Percentiles rank a stretch among this genome's conserved stretches.
Evolutionary conservation across 2,329 filamentous ascomycete species (phyloP).

Genomic region (Neofusicoccum parvum): DNA sequence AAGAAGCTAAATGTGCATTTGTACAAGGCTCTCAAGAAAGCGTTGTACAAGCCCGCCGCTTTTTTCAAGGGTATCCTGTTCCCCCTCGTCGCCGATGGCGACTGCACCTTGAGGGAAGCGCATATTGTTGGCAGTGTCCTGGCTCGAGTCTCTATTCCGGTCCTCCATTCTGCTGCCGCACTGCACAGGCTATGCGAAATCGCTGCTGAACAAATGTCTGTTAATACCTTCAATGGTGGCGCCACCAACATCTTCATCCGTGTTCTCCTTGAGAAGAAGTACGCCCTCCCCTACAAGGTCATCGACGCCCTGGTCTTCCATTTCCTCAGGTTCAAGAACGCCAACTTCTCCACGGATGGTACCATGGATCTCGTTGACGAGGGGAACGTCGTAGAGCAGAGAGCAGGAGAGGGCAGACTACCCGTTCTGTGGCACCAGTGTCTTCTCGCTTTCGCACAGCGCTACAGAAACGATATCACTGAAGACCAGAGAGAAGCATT

Average conservation of each 20-base stretch:
- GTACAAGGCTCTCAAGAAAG: constrained; percentile 91
- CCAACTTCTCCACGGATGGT: constrained; percentile 59
- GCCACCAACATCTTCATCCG: constrained; percentile 96
- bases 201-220: constrained; percentile 82
- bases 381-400: constrained; percentile 33
- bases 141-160: constrained; percentile 80
- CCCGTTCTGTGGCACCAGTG: constrained; percentile 98
- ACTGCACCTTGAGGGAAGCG: constrained; percentile 90
- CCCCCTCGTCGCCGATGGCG: constrained; percentile 79
- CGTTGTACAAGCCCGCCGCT: constrained; percentile 87
- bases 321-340: constrained; percentile 83
- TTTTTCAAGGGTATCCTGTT: constrained; percentile 98
- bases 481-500: constrained; percentile 92
- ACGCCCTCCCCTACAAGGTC: constrained; percentile 91
- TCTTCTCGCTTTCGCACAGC: constrained; percentile 85
- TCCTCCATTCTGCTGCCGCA: constrained; percentile 88
- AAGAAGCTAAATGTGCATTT: constrained; percentile 95
- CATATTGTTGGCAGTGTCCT: constrained; percentile 88
- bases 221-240: constrained; percentile 81
- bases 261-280: constrained; percentile 92
- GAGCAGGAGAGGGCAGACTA: constrained; percentile 62
- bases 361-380: constrained; percentile 25
- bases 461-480: constrained; percentile 94
- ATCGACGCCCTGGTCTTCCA: constrained; percentile 95
- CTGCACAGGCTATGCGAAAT: constrained; percentile 93